A percentile compares a stretch with the other conserved stretches of the same genome.
phyloP scores from a whole-genome alignment of 768 basidiomycete species.

The Calocybe indica region DNA sequence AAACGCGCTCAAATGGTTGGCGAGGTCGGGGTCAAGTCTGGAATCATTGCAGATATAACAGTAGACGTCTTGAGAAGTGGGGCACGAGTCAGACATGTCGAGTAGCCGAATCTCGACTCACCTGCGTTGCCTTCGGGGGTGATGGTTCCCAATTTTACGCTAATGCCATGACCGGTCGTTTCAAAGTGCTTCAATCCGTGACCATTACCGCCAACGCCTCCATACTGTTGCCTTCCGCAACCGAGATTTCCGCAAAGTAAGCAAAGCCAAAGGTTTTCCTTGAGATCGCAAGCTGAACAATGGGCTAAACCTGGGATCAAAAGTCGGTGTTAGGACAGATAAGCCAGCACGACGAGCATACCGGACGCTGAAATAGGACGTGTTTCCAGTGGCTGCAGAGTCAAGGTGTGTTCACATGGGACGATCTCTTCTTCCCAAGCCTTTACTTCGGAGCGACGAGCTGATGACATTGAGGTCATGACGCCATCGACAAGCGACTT shows the following conservation, averaged over 20 bases:
- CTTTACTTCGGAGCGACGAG: constrained; percentile 90
- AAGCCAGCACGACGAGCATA: constrained; percentile 15
- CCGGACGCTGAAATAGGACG: constrained; percentile 50
- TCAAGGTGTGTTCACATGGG: constrained; percentile 75
- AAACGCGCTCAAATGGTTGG: constrained; percentile 69
- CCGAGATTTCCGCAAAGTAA: constrained; percentile 85
- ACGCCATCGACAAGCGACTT: constrained; percentile 57
- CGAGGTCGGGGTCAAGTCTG: constrained; percentile 69
- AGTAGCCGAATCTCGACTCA: constrained; percentile 23
- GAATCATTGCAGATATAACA: constrained; percentile 91
- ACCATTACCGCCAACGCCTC: constrained; percentile 79
- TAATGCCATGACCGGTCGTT: constrained; percentile 67
- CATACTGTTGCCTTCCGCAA: constrained; percentile 84
- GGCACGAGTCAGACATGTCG: background rate
- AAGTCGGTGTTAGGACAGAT: background rate
- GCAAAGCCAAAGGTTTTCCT: constrained; percentile 93
- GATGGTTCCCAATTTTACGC: constrained; percentile 94
- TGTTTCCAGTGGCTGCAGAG: constrained; percentile 34
- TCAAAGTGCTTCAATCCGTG: constrained; percentile 82
- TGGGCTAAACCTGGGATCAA: constrained; percentile 61
- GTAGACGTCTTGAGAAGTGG: constrained; percentile 62
- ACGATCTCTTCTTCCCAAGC: constrained; percentile 96
- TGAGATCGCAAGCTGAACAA: constrained; percentile 79
- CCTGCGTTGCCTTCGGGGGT: constrained; percentile 92
- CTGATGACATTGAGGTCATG: constrained; percentile 80